Base-by-base conservation (phyloP, 768 basidiomycete species). In the Exsudoporus frostii region DNA sequence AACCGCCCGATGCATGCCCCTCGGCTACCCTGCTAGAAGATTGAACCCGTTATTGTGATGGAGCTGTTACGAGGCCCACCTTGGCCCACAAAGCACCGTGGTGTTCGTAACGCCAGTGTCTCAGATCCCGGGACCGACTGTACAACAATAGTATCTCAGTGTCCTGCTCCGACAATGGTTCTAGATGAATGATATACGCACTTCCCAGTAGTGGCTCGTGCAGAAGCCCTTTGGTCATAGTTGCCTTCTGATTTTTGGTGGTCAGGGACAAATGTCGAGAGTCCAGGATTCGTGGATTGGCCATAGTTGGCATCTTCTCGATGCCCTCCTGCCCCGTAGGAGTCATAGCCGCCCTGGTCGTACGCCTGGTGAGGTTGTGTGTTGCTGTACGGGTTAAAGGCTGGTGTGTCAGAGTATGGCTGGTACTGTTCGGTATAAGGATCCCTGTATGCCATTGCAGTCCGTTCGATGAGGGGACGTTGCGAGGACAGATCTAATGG, bases 1-100 rank as follows among this genome's bases (percentile, higher is more conserved):
- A 92, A 86, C 58, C 90, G 71, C 48, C 85, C 83, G 36, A 82
- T 66, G 65, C 84, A 86, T 19, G 82, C 67, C 27, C 73, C 77
- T 52, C 85, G 73, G 49, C 83, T 73, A 15, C 88, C 87, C 85
- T 87, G 42, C 13, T 5, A 33, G 17, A 41, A 40, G 11, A 39
- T 61, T 17, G 39, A 40, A 33, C n/a, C 8, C 1, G 20, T 40
- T 10, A 20, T 8, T 9, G 34, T 7, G 47, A 9, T 30, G 39
- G 15, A 45, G 41, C 13, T 39, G 25, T 41, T 48, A 33, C 24
- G 17, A 32, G 19, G 25, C 66, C 33, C 49, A 85, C 86, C 74
- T 77, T 84, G 5, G 79, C 83, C 89, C 88, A 91, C 48, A 89
- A 64, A 57, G 79, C 79, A 25, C 86, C 84, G 63, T 81, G 79